phyloP scores from a whole-genome alignment of 768 basidiomycete species.

The Suillus paluster region DNA sequence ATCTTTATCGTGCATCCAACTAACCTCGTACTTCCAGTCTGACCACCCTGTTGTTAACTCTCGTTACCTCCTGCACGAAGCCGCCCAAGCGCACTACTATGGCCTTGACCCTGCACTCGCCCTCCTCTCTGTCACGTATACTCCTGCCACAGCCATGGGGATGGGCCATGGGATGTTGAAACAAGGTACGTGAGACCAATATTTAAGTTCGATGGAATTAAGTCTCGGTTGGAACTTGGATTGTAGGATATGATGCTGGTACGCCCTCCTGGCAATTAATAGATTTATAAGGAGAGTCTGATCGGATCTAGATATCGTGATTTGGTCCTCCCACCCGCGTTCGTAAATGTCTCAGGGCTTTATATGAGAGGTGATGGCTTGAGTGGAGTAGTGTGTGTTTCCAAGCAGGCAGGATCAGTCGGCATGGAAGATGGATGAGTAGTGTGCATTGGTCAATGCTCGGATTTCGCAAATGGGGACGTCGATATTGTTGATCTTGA shows the following conservation, averaged over 20 bases:
- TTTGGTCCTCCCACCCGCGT: constrained; percentile 80
- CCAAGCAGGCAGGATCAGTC: constrained; percentile 30
- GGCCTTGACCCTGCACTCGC: constrained; percentile 62
- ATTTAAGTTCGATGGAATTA: no score
- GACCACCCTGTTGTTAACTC: constrained; percentile 65
- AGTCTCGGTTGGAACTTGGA: not conserved
- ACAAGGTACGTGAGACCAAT: constrained; percentile 38
- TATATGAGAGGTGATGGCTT: constrained; percentile 37
- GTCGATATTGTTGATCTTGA: constrained; percentile 58
- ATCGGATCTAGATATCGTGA: constrained; percentile 56
- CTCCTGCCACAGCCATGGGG: constrained; percentile 68
- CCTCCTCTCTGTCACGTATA: constrained; percentile 67
- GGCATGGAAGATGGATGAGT: constrained; percentile 56
- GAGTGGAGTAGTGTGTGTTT: constrained; percentile 30
- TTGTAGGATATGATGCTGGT: constrained; percentile 52
- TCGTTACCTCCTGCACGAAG: constrained; percentile 72
- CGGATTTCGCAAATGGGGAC: constrained; percentile 18
- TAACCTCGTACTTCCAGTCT: constrained; percentile 40
- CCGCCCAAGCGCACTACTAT: constrained; percentile 71
- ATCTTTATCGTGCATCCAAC: constrained; percentile 2
- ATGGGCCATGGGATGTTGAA: constrained; percentile 70
- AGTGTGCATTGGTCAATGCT: constrained; percentile 49
- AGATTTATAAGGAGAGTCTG: not conserved
- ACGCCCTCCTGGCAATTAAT: constrained; percentile 7
- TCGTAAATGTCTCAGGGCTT: constrained; percentile 65